Evolutionary conservation across 495 filamentous ascomycete genomes (phyloP).

Genomic region (Podospora pseudopauciseta): DNA sequence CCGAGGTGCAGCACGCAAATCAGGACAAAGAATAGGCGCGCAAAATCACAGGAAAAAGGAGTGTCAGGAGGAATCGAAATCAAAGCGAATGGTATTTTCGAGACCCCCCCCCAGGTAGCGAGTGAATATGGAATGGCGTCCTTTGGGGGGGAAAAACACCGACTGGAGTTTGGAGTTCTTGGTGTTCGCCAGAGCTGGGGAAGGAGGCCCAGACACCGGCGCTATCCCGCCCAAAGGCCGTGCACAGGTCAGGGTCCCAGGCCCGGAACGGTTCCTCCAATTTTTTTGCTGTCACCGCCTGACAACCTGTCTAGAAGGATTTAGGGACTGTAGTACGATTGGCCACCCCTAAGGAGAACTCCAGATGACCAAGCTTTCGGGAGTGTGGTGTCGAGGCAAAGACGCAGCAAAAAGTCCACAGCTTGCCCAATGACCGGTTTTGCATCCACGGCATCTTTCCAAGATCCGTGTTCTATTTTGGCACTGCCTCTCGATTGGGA

Average conservation of each 20-base stretch:
- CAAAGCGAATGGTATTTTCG: conserved; percentile 13
- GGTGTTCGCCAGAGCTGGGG: neutral
- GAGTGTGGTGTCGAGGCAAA: neutral
- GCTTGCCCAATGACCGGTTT: conserved; percentile 5
- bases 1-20: neutral
- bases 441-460: neutral
- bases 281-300: neutral
- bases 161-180: neutral
- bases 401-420: neutral
- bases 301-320: neutral
- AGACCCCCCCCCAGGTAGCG: neutral
- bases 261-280: neutral
- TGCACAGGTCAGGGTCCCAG: neutral
- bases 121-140: conserved; percentile 1
- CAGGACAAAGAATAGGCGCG: conserved; percentile 1
- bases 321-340: neutral
- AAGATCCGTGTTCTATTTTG: conserved; percentile 15
- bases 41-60: conserved; percentile 9
- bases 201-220: neutral
- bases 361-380: neutral
- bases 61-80: conserved; percentile 14
- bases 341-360: neutral
- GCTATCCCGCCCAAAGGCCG: neutral
- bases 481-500: conserved; percentile 20
- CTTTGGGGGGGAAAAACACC: neutral